A percentile compares a stretch with the other conserved stretches of the same genome.
These are phyloP conservation scores for Dictyostelium intermedium DNA, from an alignment of 78 protist species.

Conservation along the genomic window DNA sequence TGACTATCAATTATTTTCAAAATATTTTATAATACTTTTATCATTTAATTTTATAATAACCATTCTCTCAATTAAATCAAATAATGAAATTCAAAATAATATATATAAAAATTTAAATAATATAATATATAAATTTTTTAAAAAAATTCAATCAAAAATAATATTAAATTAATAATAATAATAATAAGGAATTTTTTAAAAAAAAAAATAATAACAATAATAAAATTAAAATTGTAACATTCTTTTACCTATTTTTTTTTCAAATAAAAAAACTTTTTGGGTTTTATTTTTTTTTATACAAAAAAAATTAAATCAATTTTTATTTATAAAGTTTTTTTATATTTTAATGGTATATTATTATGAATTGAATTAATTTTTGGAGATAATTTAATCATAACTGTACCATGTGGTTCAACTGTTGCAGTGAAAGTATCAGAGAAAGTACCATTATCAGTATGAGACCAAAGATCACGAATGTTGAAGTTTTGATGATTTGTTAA, in stretches of 20 bases:
- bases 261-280: not conserved
- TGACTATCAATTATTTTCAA: not conserved
- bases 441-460: not conserved
- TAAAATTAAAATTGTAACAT: not conserved
- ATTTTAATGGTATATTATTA: not conserved
- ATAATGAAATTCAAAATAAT: not conserved
- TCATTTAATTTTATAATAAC: not conserved
- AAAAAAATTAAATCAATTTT: not conserved
- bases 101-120: not conserved
- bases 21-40: not conserved
- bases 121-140: not conserved
- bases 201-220: too few species aligned
- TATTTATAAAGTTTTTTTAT: not conserved
- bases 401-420: not conserved
- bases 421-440: not conserved
- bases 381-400: constrained; percentile 8
- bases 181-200: too few species aligned
- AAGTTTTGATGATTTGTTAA: not conserved
- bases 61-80: not conserved
- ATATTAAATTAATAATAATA: too few species aligned
- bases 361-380: not conserved
- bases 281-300: not conserved
- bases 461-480: constrained; percentile 23
- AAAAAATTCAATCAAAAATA: not conserved
- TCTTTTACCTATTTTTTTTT: not conserved